phyloP scores from a whole-genome alignment of 305 asterid genomes.

The Plantago coronopus region DNA sequence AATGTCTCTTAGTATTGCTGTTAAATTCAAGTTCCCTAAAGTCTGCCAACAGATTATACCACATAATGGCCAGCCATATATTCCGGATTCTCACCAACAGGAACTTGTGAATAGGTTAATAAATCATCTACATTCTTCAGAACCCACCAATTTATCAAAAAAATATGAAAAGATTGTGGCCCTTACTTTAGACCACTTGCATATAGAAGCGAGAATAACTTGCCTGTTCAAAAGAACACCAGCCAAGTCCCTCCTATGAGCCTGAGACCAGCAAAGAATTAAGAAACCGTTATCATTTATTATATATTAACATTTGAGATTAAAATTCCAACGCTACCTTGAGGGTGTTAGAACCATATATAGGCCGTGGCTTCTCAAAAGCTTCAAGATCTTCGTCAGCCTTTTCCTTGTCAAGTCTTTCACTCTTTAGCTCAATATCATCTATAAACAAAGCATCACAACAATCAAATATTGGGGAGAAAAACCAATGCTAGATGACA shows the following conservation, averaged over 20 bases:
- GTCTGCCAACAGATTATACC: conserved; percentile 47
- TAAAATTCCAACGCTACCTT: conserved; percentile 40
- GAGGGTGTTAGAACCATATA: conserved; percentile 77
- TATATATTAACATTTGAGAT: neutral
- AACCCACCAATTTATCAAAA: conserved; percentile 8
- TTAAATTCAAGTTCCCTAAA: conserved; percentile 10
- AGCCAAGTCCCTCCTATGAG: conserved; percentile 96
- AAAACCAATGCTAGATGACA: conserved; percentile 16
- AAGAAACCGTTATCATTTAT: too few relatives aligned
- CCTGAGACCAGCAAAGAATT: conserved; percentile 38
- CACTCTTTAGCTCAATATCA: conserved; percentile 55
- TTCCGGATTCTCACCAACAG: conserved; percentile 94
- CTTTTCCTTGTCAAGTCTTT: conserved; percentile 39
- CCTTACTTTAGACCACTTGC: conserved; percentile 98
- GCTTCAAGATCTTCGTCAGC: conserved; percentile 68
- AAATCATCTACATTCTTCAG: neutral
- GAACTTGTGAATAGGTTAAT: conserved; percentile 62
- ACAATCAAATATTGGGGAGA: neutral
- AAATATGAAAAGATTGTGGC: conserved; percentile 3
- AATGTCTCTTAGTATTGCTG: conserved; percentile 17
- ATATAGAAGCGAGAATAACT: conserved; percentile 85
- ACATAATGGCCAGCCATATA: conserved; percentile 97
- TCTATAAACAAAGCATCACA: conserved; percentile 15
- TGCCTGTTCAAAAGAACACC: conserved; percentile 90
- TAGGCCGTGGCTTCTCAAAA: conserved; percentile 91